Conservation (phyloP, 2,329 filamentous ascomycete genomes). For the Emmonsia crescens region DNA sequence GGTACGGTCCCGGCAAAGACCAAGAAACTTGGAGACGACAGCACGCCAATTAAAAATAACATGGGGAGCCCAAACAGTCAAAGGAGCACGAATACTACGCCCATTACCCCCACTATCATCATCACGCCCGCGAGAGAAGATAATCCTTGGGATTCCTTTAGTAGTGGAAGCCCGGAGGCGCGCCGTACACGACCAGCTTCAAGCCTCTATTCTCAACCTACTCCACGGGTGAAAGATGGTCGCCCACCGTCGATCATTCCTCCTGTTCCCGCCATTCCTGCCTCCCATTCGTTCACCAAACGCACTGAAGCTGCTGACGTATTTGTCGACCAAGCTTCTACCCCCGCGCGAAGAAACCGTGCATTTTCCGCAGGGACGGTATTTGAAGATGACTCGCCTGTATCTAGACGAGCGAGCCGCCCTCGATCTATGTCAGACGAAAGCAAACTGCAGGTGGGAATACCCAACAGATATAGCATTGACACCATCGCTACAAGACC, state of each 20-base stretch:
- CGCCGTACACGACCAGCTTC: constrained; percentile 27
- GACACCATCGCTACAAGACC: constrained; percentile 29
- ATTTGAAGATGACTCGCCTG: constrained; percentile 24
- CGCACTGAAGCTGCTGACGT: constrained; percentile 11
- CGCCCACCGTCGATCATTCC: constrained; percentile 19
- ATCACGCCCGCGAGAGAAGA: constrained; percentile 36
- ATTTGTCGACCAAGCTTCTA: constrained; percentile 12
- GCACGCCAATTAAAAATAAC: constrained; percentile 6
- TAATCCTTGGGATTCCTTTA: constrained; percentile 23
- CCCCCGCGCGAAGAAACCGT: constrained; percentile 19
- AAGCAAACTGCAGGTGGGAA: constrained; percentile 16
- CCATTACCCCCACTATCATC: constrained; percentile 36
- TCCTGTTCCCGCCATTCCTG: constrained; percentile 33
- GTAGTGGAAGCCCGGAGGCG: constrained; percentile 16
- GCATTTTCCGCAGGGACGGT: constrained; percentile 27
- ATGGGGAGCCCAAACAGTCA: constrained; percentile 16
- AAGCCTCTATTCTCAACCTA: constrained; percentile 36
- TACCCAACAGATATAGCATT: constrained; percentile 23
- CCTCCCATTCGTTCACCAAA: constrained; percentile 17
- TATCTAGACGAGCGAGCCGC: constrained; percentile 8
- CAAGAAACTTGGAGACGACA: constrained; percentile 17
- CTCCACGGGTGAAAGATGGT: constrained; percentile 17
- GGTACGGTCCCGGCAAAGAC: not conserved
- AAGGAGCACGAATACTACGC: constrained; percentile 22
- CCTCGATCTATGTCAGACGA: constrained; percentile 21